Evolutionary conservation across 2,329 filamentous ascomycete species (phyloP), one percentile per base, ranked within the genome.

Genomic region (Aspergillus neotritici): DNA sequence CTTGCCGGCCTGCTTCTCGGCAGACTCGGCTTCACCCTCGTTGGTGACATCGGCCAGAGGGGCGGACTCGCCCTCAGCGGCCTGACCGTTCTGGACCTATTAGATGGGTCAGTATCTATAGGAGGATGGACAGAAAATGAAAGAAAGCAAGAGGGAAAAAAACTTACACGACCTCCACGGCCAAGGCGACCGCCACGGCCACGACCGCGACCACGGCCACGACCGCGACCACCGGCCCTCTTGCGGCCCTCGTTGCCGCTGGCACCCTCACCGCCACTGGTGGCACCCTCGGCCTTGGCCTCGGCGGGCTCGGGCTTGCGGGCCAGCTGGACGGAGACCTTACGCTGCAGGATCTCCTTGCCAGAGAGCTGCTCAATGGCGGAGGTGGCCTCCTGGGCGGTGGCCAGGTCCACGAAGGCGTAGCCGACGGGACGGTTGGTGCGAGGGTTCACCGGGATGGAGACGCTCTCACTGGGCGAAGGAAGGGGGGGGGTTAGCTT

Each of bases 371-470:
- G 88, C 61, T 81, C 78, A 62, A 98, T 97, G 65, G 93, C 93
- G 70, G 89, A 87, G 74, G 96, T 87, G 53, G 93, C 93, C 77
- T 97, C 93, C 56, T 82, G 82, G 48, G 93, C 87, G 54, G 91
- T 96, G 50, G 88, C 94, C 55, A 98, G 86, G 67, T 97, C 93
- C 69, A 98, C 93, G 69, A 98, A 98, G 67, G 93, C 93, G 72
- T 97, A 98, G 66, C 93, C 93, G 69, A 98, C 93, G 54, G 93
- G 91, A 68, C 93, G 91, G 73, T 89, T 91, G 73, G 91, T 98
- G 72, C 93, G 91, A 67, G 93, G 93, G 79, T 98, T 97, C 81
- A 94, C 95, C 58, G 93, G 93, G 73, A 98, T 98, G 61, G 93
- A 97, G 71, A 91, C 91, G 71, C 88, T 94, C 79, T 98, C 93